These are phyloP conservation scores for Aspergillus conjunctus DNA, from an alignment of 495 filamentous ascomycete genomes.

Conservation along the genomic window DNA sequence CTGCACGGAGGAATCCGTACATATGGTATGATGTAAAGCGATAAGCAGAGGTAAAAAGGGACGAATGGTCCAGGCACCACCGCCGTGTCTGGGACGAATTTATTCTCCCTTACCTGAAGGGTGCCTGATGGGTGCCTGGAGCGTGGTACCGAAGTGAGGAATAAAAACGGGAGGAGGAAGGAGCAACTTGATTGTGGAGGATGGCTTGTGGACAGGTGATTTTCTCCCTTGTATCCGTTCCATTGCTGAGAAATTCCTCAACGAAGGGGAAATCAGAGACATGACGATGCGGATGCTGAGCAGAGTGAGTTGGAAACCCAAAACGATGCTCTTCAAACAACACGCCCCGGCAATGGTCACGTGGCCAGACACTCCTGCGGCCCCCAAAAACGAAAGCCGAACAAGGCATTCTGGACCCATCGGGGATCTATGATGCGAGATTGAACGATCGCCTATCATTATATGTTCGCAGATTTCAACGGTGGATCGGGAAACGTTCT, in stretches of 20 bases:
- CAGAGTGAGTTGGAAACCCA: background rate
- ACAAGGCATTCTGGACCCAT: conserved; percentile 17
- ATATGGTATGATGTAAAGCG: conserved; percentile 12
- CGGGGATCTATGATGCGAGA: conserved; percentile 12
- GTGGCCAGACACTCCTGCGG: conserved; percentile 19
- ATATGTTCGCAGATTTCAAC: conserved; percentile 32
- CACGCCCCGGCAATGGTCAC: conserved; percentile 12
- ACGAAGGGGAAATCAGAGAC: too few relatives aligned
- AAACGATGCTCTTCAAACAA: too few relatives aligned
- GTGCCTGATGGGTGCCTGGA: background rate
- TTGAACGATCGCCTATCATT: conserved; percentile 17
- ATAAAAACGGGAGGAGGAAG: background rate
- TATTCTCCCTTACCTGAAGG: background rate
- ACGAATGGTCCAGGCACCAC: background rate
- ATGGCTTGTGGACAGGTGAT: too few relatives aligned
- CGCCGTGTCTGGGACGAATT: background rate
- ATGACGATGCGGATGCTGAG: background rate
- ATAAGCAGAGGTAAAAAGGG: background rate
- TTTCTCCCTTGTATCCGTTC: too few relatives aligned
- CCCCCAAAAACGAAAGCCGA: conserved; percentile 8
- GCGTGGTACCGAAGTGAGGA: background rate
- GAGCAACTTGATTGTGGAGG: too few relatives aligned
- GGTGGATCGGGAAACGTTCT: conserved; percentile 33
- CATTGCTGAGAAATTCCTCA: too few relatives aligned
- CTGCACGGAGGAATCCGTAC: conserved; percentile 1